phyloP scores from a whole-genome alignment of 495 filamentous ascomycete genomes.

The Thozetella sp. region DNA sequence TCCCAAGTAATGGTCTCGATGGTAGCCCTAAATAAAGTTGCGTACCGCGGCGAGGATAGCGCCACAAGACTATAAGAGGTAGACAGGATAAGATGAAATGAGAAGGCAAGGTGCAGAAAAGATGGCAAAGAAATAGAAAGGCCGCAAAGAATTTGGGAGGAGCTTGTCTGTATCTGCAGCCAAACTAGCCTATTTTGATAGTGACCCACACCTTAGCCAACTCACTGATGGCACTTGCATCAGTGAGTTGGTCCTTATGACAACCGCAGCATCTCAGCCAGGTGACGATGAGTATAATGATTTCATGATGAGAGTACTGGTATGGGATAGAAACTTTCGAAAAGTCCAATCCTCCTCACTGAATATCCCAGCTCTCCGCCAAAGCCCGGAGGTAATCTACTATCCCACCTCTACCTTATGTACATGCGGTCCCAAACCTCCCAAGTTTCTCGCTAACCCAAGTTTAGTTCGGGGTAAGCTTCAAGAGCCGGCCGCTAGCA shows the following conservation, averaged over 20 bases:
- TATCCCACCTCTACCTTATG: slow-evolving; percentile 17
- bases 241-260: slow-evolving; percentile 6
- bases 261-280: slow-evolving; percentile 3
- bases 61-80: too few species aligned
- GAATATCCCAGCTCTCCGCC: slow-evolving; percentile 5
- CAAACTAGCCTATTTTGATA: too few species aligned
- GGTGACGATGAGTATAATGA: not conserved
- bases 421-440: slow-evolving; percentile 25
- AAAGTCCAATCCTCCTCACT: slow-evolving; percentile 6
- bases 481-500: slow-evolving; percentile 25
- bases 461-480: slow-evolving; percentile 34
- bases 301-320: slow-evolving; percentile 6
- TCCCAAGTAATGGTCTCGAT: too few species aligned
- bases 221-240: too few species aligned
- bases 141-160: too few species aligned
- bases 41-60: too few species aligned
- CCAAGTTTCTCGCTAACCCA: slow-evolving; percentile 22
- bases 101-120: too few species aligned
- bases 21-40: too few species aligned
- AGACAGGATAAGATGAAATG: too few species aligned
- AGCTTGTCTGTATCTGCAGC: too few species aligned
- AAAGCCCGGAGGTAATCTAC: slow-evolving; percentile 9
- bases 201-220: too few species aligned
- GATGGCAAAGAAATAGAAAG: too few species aligned
- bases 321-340: slow-evolving; percentile 10